Percentiles rank a stretch among this genome's conserved stretches.
Conservation (phyloP, 257 asterid species). For the Craterostigma plantagineum region DNA sequence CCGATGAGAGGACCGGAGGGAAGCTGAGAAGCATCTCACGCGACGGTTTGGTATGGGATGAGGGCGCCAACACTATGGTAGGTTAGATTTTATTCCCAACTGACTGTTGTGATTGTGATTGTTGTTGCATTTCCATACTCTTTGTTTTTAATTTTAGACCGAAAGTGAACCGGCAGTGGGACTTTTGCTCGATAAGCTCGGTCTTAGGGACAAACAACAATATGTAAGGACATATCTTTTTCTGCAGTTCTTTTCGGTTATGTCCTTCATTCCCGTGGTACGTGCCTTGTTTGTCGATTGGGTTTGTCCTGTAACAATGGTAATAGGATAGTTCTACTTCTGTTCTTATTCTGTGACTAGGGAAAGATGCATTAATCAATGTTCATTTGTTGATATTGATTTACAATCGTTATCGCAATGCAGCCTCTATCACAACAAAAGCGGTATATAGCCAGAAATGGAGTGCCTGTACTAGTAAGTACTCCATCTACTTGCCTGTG, state of each 20-base stretch:
- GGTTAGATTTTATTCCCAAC: neutral
- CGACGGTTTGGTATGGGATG: conserved; percentile 81
- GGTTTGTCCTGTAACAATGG: no score
- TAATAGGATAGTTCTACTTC: no score
- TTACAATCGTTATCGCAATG: no score
- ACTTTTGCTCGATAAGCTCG: conserved; percentile 69
- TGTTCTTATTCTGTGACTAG: neutral
- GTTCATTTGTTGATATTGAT: no score
- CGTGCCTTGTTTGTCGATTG: no score
- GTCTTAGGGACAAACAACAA: conserved; percentile 66
- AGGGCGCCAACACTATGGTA: conserved; percentile 97
- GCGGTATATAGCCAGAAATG: conserved; percentile 71
- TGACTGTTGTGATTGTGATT: neutral
- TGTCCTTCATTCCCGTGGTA: no score
- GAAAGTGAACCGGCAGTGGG: conserved; percentile 66
- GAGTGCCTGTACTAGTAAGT: conserved; percentile 55
- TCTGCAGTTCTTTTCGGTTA: neutral
- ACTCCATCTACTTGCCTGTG: neutral
- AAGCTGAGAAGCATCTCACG: conserved; percentile 50
- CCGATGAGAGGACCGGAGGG: conserved; percentile 75
- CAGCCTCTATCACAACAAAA: conserved; percentile 78
- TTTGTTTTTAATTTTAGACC: conserved; percentile 34
- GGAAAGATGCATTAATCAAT: no score
- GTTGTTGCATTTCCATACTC: conserved; percentile 1
- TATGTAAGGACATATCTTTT: conserved; percentile 22